Evolutionary conservation across 805 yeast species (phyloP), one percentile per base, ranked within the genome.

Genomic region (Blastobotrys americana): DNA sequence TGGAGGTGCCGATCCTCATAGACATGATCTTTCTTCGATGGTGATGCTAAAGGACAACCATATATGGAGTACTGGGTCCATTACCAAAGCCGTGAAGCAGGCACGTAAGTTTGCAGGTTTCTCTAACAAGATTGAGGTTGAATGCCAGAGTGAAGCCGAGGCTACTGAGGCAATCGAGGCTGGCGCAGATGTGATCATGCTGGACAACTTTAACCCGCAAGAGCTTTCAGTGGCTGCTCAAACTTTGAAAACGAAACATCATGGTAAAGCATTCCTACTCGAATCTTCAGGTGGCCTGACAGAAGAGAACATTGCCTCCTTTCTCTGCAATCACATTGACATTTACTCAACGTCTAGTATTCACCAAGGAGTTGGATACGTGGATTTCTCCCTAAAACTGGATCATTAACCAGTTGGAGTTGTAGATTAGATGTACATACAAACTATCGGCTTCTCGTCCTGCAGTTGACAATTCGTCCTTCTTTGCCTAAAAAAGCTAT

Each of bases 21-120:
- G 97, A 51, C 86, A 86, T 59, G 97, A 90, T 60, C 74, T 89
- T 45, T 81, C 93, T 37, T 77, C 93, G 1, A 89, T 89, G 97
- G 89, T 90, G 2, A 89, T 90, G 97, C 74, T 89, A 55, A 89
- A 89, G 63, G 97, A 89, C 59, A 89, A 89, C 63, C 97, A 90
- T 60, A 74, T 89, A 34, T 84, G 93, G 79, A 80, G 95, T 3
- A 84, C 94, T 2, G 97, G 97, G 0, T 86, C 95, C 22, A 90
- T 89, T 50, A 84, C 95, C 3, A 68, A 73, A 39, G 97, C 97
- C 1, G 90, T 90, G 5, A 55, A 66, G 27, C 72, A 73, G 47
- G 97, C 97, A 1, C 74, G 86, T 45, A 69, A 70, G 10, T 95
- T 81, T 0, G 84, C 87, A 59, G 97, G 97, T 2, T 89, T 89